Percentiles rank a stretch among this genome's conserved stretches.
phyloP scores from a whole-genome alignment of 495 filamentous ascomycete species.

The Sordaria brevicollis region DNA sequence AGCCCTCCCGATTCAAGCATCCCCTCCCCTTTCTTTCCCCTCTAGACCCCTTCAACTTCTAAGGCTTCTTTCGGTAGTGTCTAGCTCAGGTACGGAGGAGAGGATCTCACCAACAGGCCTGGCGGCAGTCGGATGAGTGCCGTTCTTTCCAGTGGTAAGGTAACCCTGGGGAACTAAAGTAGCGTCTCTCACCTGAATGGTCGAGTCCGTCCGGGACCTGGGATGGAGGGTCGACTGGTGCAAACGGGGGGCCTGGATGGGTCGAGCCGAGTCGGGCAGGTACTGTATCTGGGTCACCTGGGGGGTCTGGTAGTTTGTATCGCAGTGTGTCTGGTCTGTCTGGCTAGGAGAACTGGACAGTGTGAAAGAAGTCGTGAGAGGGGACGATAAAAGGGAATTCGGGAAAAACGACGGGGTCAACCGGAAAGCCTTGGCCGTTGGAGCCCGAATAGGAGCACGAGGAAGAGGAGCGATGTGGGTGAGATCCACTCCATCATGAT shows the following conservation, averaged over 20 bases:
- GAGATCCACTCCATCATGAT: background rate
- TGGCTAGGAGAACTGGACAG: background rate
- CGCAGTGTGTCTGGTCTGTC: background rate
- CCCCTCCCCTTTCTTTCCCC: background rate
- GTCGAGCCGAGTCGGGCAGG: constrained; percentile 8
- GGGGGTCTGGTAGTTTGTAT: background rate
- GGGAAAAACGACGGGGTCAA: background rate
- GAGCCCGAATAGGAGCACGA: background rate
- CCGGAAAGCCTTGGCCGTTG: background rate
- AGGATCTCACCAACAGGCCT: background rate
- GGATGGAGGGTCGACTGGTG: background rate
- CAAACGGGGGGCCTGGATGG: constrained; percentile 6
- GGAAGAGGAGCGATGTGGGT: background rate
- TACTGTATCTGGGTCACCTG: background rate
- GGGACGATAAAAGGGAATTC: background rate
- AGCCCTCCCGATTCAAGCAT: background rate
- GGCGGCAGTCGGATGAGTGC: background rate
- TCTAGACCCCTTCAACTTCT: background rate
- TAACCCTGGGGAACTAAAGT: background rate
- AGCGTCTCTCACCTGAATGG: background rate
- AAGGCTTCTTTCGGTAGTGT: background rate
- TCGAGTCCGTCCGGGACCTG: background rate
- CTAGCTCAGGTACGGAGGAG: background rate
- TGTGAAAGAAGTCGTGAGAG: background rate
- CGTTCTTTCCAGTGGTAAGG: background rate